Conservation (phyloP, 345 rosid genomes). For the Hibiscus syriacus region DNA sequence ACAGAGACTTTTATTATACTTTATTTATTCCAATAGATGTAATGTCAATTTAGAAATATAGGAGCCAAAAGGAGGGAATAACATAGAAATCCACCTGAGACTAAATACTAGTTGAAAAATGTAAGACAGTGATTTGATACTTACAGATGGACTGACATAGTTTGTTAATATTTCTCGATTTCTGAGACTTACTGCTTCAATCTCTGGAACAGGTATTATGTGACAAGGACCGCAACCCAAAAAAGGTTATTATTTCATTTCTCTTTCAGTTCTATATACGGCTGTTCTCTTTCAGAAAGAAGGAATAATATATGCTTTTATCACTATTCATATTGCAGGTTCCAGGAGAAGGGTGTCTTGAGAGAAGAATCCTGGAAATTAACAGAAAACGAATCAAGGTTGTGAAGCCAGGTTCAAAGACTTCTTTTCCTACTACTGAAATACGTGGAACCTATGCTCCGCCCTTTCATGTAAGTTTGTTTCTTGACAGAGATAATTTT, state of each 20-base stretch:
- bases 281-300: background rate
- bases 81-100: background rate
- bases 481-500: background rate
- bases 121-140: background rate
- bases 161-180: background rate
- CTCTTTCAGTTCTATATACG: background rate
- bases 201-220: slow-evolving; percentile 60
- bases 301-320: background rate
- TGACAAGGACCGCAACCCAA: slow-evolving; percentile 68
- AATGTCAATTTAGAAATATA: background rate
- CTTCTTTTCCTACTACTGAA: slow-evolving; percentile 79
- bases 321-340: slow-evolving; percentile 33
- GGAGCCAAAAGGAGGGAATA: background rate
- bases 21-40: background rate
- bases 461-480: slow-evolving; percentile 80
- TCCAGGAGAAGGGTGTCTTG: slow-evolving; percentile 68
- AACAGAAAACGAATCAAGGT: slow-evolving; percentile 86
- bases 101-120: background rate
- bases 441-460: slow-evolving; percentile 90
- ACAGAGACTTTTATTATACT: background rate
- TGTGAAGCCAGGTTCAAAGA: slow-evolving; percentile 91
- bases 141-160: background rate
- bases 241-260: slow-evolving; percentile 48
- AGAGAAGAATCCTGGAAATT: slow-evolving; percentile 83
- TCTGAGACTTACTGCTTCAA: slow-evolving; percentile 7